Conservation (phyloP, 805 yeast species). For the Hanseniaspora nectarophila region DNA sequence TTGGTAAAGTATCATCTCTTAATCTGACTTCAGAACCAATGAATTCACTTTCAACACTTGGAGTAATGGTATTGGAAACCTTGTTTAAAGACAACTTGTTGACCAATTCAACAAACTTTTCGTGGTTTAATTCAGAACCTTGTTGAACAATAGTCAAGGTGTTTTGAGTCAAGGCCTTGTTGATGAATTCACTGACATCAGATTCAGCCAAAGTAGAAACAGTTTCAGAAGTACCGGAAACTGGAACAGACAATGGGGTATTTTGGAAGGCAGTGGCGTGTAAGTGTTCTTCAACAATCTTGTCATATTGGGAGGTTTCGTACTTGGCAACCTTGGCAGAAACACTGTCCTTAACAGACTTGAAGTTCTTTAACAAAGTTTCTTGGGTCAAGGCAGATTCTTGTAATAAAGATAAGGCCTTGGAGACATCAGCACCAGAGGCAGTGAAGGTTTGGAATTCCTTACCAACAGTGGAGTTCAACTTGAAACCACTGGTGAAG, state of each 20-base stretch:
- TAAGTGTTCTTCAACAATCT: conserved; percentile 58
- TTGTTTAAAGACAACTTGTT: conserved; percentile 36
- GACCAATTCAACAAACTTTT: conserved; percentile 54
- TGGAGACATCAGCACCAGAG: conserved; percentile 39
- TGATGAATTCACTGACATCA: conserved; percentile 48
- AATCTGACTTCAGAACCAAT: conserved; percentile 78
- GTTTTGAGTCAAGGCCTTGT: conserved; percentile 46
- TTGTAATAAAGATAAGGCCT: conserved; percentile 30
- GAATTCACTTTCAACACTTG: conserved; percentile 46
- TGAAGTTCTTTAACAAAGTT: conserved; percentile 28
- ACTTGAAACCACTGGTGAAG: conserved; percentile 43
- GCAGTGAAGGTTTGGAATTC: conserved; percentile 55
- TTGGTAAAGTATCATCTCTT: conserved; percentile 78
- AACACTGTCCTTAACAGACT: conserved; percentile 21
- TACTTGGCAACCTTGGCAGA: conserved; percentile 39
- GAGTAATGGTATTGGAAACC: conserved; percentile 41
- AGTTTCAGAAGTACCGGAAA: conserved; percentile 60
- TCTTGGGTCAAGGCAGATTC: conserved; percentile 39
- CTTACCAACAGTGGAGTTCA: conserved; percentile 43
- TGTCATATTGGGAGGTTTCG: conserved; percentile 45
- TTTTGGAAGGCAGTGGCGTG: conserved; percentile 80
- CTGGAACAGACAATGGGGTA: conserved; percentile 66
- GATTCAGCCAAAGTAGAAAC: conserved; percentile 42
- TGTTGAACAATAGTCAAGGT: conserved; percentile 57
- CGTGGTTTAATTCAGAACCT: conserved; percentile 49